Conservation (phyloP, 495 filamentous ascomycete species). For the Penicillium macrosclerotiorum region DNA sequence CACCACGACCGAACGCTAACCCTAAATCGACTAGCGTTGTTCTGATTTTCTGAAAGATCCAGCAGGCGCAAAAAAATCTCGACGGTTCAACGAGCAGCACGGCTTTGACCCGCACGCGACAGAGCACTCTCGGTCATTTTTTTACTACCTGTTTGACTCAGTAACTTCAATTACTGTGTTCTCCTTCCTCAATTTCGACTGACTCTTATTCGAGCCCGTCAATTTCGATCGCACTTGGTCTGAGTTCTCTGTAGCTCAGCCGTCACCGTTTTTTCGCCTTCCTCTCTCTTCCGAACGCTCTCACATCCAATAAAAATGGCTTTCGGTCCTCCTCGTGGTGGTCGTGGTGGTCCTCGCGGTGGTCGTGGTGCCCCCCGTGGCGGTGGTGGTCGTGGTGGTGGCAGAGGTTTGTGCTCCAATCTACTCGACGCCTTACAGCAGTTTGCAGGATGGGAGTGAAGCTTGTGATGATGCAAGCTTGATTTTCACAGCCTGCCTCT, state of each 20-base stretch:
- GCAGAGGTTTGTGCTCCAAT: conserved; percentile 24
- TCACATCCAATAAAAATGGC: conserved; percentile 34
- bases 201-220: conserved; percentile 15
- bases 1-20: conserved; percentile 22
- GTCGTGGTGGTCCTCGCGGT: conserved; percentile 31
- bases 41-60: conserved; percentile 49
- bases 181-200: conserved; percentile 7
- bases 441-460: conserved; percentile 1
- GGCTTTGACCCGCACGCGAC: conserved; percentile 36
- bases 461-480: background rate
- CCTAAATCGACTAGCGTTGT: conserved; percentile 31
- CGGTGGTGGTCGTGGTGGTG: conserved; percentile 19
- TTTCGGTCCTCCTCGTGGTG: conserved; percentile 43
- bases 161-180: conserved; percentile 13
- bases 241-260: conserved; percentile 31
- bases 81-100: conserved; percentile 46
- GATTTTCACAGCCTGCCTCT: background rate
- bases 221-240: conserved; percentile 18
- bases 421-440: conserved; percentile 5
- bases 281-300: conserved; percentile 7
- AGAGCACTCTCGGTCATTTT: conserved; percentile 25
- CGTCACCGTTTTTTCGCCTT: conserved; percentile 10
- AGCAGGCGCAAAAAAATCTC: conserved; percentile 46
- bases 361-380: conserved; percentile 21
- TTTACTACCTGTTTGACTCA: conserved; percentile 21